A percentile compares a stretch with the other conserved stretches of the same genome.
These are phyloP conservation scores for Asterella californica DNA, from an alignment of 225 moss, liverwort and hornwort genomes.

Conservation along the genomic window DNA sequence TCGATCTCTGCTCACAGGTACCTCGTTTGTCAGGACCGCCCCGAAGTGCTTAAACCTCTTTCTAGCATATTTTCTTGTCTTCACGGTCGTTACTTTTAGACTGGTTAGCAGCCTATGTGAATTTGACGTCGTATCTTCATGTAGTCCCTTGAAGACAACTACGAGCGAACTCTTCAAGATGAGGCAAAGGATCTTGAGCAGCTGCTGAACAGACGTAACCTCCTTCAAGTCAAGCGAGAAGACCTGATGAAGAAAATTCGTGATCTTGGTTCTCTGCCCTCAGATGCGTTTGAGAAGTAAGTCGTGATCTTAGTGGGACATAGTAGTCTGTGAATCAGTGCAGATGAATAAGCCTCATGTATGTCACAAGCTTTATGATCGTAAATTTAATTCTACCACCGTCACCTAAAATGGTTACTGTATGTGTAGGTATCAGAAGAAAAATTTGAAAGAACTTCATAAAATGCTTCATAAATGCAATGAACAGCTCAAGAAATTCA, in stretches of 20 bases:
- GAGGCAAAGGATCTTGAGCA: conserved; percentile 95
- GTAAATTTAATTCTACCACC: background rate
- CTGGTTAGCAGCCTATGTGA: background rate
- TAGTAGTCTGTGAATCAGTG: background rate
- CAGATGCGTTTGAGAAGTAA: conserved; percentile 95
- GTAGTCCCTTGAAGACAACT: conserved; percentile 76
- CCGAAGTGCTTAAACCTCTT: background rate
- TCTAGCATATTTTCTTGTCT: background rate
- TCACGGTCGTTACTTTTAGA: background rate
- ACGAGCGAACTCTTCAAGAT: conserved; percentile 84
- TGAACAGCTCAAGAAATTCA: conserved; percentile 88
- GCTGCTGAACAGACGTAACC: conserved; percentile 74
- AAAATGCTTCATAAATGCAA: conserved; percentile 96
- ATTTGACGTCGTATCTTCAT: background rate
- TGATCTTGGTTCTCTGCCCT: conserved; percentile 87
- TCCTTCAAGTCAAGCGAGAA: conserved; percentile 78
- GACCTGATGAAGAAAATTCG: conserved; percentile 94
- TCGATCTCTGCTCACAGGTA: background rate
- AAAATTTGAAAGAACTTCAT: conserved; percentile 79
- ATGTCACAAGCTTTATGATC: background rate
- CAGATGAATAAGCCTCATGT: background rate
- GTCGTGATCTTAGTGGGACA: background rate
- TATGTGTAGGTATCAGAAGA: conserved; percentile 69
- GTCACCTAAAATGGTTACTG: background rate
- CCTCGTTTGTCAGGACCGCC: background rate